A percentile compares a stretch with the other conserved stretches of the same genome.
These are phyloP conservation scores for Poa annua DNA, from an alignment of 176 grass and related monocot genomes.

Conservation along the genomic window DNA sequence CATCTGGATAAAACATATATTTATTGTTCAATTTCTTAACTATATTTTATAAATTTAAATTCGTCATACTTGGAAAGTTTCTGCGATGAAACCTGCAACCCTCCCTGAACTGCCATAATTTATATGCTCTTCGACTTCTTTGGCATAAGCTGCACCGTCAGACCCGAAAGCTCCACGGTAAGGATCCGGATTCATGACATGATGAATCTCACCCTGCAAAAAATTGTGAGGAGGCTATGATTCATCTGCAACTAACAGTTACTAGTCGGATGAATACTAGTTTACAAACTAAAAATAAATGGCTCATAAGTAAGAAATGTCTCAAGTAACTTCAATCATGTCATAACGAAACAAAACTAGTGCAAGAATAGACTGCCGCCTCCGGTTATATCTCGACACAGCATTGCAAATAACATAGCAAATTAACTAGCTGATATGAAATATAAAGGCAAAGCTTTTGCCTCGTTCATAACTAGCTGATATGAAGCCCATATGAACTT, in stretches of 20 bases:
- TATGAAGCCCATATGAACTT: not conserved
- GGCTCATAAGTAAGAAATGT: not conserved
- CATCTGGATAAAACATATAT: not conserved
- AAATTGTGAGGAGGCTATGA: not conserved
- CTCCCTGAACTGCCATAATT: constrained; percentile 80
- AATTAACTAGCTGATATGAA: not conserved
- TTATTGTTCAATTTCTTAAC: not conserved
- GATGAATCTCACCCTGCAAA: constrained; percentile 92
- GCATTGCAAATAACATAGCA: not conserved
- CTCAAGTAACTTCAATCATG: not conserved
- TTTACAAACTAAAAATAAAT: not conserved
- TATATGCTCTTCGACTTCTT: constrained; percentile 90
- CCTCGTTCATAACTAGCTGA: not conserved
- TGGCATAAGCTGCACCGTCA: constrained; percentile 75
- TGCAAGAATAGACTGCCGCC: not conserved
- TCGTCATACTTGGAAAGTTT: constrained; percentile 86
- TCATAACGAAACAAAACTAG: not conserved
- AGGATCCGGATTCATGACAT: constrained; percentile 97
- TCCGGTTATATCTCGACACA: not conserved
- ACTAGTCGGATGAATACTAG: not conserved
- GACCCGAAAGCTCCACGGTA: constrained; percentile 81
- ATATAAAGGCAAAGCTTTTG: too few relatives aligned
- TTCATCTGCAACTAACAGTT: not conserved
- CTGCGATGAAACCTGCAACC: constrained; percentile 95
- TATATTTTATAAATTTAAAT: constrained; percentile 9